Percentiles rank a stretch among this genome's conserved stretches.
These are phyloP conservation scores for Lodderomyces jiufengensis DNA, from an alignment of 1,139 yeast species.

Conservation along the genomic window DNA sequence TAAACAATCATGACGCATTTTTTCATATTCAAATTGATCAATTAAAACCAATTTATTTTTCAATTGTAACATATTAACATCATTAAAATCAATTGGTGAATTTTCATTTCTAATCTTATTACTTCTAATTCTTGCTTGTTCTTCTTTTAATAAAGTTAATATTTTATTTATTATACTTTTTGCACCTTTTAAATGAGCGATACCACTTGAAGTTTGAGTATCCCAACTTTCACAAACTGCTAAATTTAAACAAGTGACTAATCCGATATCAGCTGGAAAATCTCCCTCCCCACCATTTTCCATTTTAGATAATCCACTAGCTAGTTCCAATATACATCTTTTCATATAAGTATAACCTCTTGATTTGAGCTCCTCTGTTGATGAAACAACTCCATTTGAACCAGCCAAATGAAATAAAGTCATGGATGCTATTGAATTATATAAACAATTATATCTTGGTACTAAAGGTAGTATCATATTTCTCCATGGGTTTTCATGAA, in stretches of 20 bases:
- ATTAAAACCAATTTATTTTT: conserved; percentile 30
- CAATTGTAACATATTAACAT: not conserved
- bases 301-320: conserved; percentile 48
- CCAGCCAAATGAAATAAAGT: conserved; percentile 61
- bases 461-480: conserved; percentile 56
- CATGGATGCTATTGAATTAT: conserved; percentile 63
- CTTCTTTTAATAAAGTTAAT: conserved; percentile 28
- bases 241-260: conserved; percentile 59
- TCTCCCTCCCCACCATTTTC: conserved; percentile 17
- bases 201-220: conserved; percentile 60
- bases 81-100: not conserved
- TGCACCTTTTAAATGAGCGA: conserved; percentile 66
- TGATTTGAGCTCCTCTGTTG: conserved; percentile 35
- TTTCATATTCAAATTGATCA: conserved; percentile 34
- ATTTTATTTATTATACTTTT: conserved; percentile 56
- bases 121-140: conserved; percentile 18
- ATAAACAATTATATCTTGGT: conserved; percentile 48
- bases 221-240: conserved; percentile 72
- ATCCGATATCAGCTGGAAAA: conserved; percentile 61
- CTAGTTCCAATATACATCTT: conserved; percentile 54
- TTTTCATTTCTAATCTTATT: conserved; percentile 10
- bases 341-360: conserved; percentile 59
- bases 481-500: conserved; percentile 67
- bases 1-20: conserved; percentile 20
- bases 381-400: conserved; percentile 29